Conservation (phyloP, 2,329 filamentous ascomycete species). For the Zasmidium angulare region DNA sequence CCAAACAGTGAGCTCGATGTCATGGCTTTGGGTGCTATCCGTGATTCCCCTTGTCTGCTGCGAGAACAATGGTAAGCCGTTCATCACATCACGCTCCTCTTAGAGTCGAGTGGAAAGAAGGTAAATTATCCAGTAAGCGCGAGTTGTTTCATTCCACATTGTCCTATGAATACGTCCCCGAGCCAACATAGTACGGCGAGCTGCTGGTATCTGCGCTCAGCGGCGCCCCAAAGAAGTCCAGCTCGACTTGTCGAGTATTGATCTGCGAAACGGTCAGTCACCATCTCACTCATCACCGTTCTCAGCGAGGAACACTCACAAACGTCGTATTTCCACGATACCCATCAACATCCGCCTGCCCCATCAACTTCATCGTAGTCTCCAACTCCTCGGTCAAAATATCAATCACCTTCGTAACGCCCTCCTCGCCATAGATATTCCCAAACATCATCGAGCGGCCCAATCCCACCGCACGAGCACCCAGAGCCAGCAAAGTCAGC, state of each 20-base stretch:
- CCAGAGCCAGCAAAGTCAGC: slow-evolving; percentile 40
- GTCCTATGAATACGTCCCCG: background rate
- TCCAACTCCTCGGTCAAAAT: slow-evolving; percentile 15
- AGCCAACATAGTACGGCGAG: background rate
- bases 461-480: slow-evolving; percentile 44
- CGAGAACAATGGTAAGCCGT: no score
- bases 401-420: slow-evolving; percentile 49
- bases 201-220: slow-evolving; percentile 5
- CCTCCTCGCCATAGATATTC: slow-evolving; percentile 59
- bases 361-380: slow-evolving; percentile 20
- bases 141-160: no score
- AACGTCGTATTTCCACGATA: slow-evolving; percentile 17
- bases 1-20: no score
- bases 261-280: slow-evolving; percentile 2
- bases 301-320: slow-evolving; percentile 4
- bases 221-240: slow-evolving; percentile 15
- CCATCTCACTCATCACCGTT: background rate
- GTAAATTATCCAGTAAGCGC: no score
- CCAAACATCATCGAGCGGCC: slow-evolving; percentile 54
- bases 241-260: slow-evolving; percentile 17
- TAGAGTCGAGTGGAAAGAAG: no score
- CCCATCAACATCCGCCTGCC: slow-evolving; percentile 13
- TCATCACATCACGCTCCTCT: background rate
- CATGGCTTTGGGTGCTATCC: no score
- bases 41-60: no score